Base-by-base conservation (phyloP, 2,329 filamentous ascomycete species). In the Phyllosticta citribraziliensis region DNA sequence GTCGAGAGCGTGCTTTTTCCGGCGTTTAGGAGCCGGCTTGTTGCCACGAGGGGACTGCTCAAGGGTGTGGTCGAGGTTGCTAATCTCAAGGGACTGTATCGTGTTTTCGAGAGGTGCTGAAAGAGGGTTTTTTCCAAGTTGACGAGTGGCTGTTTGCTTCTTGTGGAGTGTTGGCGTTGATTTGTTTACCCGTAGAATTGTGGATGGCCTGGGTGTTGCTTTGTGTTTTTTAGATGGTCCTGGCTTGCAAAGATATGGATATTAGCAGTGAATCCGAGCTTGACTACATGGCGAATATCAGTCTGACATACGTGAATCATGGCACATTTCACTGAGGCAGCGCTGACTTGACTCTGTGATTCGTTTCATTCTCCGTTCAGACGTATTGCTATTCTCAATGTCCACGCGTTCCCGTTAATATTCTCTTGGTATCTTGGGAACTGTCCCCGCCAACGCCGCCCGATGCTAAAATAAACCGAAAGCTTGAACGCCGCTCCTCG, bases 51-150 rank as follows among this genome's bases (percentile, higher is more conserved):
- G 65, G 80, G 82, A 5, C 75, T 97, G 68, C 83, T 95, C 75
- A 84, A 86, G 57, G 88, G 85, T 0, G 84, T 96, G 11, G 77
- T 96, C 55, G 93, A 99, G 74, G 85, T 96, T 56, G 93, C 94
- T 1, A 91, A 95, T 75, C 74, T 97, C 63, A 97, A 96, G 74
- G 91, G 92, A 0, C 72, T 99, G 62, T 99, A 99, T 74, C 80
- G 89, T 54, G 92, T 97, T 2, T 99, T 99, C 79, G 94, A 99
- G 76, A 80, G 94, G 60, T 97, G 94, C 73, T 97, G 73, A 83
- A 53, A 19, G 6, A 1, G 14, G 40, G 4, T 47, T 6, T 6
- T 47, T 6, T 17, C 2, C 12, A n/a, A 2, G 35, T 17, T 3
- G 9, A 27, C 14, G 14, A 2, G 12, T n/a, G 14, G 35, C 35